These are phyloP conservation scores for Neovahlkampfia damariscottae DNA, from an alignment of 78 protist species.

Conservation along the genomic window DNA sequence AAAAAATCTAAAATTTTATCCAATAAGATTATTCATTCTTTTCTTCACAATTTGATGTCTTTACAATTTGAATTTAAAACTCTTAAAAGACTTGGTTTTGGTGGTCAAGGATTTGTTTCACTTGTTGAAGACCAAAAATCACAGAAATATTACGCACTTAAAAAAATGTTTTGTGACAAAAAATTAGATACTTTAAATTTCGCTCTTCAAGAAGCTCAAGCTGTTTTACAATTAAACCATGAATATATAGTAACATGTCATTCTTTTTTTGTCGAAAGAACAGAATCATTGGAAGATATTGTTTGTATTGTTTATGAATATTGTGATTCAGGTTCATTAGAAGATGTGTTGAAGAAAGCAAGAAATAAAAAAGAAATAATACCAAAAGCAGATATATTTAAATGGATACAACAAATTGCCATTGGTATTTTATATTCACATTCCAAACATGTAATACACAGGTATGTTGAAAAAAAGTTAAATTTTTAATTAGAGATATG, in stretches of 20 bases:
- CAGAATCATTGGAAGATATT: not conserved
- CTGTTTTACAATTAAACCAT: not conserved
- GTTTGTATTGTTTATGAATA: slow-evolving; percentile 10
- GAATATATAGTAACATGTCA: not conserved
- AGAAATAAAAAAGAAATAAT: not conserved
- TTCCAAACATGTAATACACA: slow-evolving; percentile 3
- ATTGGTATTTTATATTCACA: slow-evolving; percentile 3
- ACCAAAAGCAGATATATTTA: not conserved
- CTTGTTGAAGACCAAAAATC: not conserved
- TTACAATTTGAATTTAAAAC: no score
- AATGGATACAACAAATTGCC: slow-evolving; percentile 8
- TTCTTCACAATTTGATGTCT: no score
- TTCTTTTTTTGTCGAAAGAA: slow-evolving; percentile 12
- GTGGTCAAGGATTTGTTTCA: slow-evolving; percentile 17
- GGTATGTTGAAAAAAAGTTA: no score
- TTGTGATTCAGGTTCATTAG: slow-evolving; percentile 3
- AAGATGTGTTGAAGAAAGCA: not conserved
- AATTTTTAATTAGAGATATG: no score
- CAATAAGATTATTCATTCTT: no score
- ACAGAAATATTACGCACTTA: not conserved
- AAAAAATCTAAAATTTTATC: no score
- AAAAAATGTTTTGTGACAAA: not conserved
- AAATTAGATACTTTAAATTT: not conserved
- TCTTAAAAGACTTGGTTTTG: no score
- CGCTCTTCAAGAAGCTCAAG: slow-evolving; percentile 24